Conservation (phyloP, 2,329 filamentous ascomycete species). For the Fusarium heterosporum region DNA sequence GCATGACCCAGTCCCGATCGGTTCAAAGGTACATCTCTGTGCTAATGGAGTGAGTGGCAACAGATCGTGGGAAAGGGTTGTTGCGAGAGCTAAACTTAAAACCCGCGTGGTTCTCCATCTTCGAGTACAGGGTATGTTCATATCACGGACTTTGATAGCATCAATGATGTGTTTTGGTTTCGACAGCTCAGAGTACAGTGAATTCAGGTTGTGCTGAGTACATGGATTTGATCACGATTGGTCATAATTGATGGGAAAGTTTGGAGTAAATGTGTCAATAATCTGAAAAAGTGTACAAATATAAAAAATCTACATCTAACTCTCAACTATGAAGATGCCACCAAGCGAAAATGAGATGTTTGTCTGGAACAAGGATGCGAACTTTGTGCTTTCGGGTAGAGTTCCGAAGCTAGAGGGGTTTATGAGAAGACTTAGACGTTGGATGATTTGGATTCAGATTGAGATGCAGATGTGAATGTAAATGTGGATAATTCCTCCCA, state of each 20-base stretch:
- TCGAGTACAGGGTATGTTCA: background rate
- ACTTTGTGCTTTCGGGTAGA: background rate
- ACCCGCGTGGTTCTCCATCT: constrained; percentile 17
- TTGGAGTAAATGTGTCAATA: too few relatives aligned
- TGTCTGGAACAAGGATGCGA: background rate
- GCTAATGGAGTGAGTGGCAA: constrained; percentile 7
- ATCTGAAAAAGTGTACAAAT: too few relatives aligned
- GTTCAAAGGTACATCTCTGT: constrained; percentile 1
- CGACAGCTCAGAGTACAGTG: too few relatives aligned
- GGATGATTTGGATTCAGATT: background rate
- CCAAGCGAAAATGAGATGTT: background rate
- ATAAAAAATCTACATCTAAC: background rate
- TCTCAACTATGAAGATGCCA: background rate
- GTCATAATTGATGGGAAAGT: too few relatives aligned
- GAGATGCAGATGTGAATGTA: background rate
- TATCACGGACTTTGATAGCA: too few relatives aligned
- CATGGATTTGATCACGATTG: too few relatives aligned
- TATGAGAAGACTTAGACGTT: background rate
- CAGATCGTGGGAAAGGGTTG: constrained; percentile 31
- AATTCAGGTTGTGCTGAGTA: too few relatives aligned
- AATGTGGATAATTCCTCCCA: background rate
- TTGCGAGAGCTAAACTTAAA: constrained; percentile 29
- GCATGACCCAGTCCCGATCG: constrained; percentile 12
- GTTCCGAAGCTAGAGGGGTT: background rate
- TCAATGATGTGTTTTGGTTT: too few relatives aligned